Evolutionary conservation across 441 rosid species (phyloP).

Genomic region (Erodium texanum): DNA sequence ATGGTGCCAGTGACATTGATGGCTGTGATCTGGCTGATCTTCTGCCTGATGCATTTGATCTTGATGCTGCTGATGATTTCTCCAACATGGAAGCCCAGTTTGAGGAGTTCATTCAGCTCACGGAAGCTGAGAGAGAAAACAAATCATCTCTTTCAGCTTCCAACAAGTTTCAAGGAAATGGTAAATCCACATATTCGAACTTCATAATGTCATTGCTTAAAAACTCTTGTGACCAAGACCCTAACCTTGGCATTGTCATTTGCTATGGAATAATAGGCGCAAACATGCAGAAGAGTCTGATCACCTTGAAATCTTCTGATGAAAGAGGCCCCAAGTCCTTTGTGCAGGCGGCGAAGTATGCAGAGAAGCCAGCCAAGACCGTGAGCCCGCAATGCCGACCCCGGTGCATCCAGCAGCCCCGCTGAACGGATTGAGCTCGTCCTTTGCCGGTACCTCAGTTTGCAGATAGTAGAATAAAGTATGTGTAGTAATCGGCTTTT

Average conservation of each 20-base stretch:
- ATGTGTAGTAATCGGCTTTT: neutral
- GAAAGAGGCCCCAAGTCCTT: constrained; percentile 16
- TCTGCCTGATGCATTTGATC: neutral
- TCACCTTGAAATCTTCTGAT: constrained; percentile 8
- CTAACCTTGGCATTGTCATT: neutral
- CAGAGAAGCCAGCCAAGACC: constrained; percentile 19
- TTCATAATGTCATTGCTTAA: too few relatives aligned
- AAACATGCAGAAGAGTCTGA: too few relatives aligned
- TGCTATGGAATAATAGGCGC: constrained; percentile 6
- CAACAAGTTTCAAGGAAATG: constrained; percentile 1
- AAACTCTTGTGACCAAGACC: neutral
- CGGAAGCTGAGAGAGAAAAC: constrained; percentile 13
- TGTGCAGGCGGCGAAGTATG: constrained; percentile 11
- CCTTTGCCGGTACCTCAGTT: neutral
- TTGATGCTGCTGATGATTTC: constrained; percentile 12
- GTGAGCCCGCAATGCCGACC: constrained; percentile 12
- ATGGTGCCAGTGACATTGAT: constrained; percentile 20
- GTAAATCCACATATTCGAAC: constrained; percentile 1
- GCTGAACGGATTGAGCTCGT: constrained; percentile 23
- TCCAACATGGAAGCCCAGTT: constrained; percentile 16
- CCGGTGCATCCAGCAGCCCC: constrained; percentile 32
- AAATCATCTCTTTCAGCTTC: neutral
- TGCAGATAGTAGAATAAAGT: neutral
- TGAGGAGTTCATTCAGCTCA: constrained; percentile 20
- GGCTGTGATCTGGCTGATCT: constrained; percentile 4